Base-by-base conservation (phyloP, 129 eudicot species). In the Gnaphalium uliginosum region DNA sequence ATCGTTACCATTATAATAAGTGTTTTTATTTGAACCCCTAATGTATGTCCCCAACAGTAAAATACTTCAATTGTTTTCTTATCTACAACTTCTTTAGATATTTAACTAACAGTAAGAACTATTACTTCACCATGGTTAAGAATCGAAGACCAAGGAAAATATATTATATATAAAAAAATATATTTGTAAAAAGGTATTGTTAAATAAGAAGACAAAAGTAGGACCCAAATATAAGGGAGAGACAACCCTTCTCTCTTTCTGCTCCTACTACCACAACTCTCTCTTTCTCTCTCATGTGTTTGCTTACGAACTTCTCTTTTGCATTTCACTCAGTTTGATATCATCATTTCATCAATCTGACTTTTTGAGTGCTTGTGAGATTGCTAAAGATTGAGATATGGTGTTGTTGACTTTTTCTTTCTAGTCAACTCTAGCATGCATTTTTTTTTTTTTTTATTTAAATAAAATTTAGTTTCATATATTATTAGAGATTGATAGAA, bases 201-300 rank as follows among this genome's bases (percentile, higher is more conserved):
- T 46, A 46, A 9, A 48, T 71, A 79, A 63, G 67, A 79, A 68
- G 76, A 81, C 85, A 76, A 71, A 76, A 65, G 79, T 56, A 72
- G 85, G 85, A 82, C 85, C 85, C 75, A 65, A 43, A 76, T 82
- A 81, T 72, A 81, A 81, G 78, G 75, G 22, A 32, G 2, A 66
- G 33, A 15, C 63, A 43, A 30, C 72, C 17, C 66, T 25, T 41
- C 57, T 56, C 39, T 41, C 67, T 56, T 53, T 37, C 41, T 41
- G 37, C 32, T 26, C 17, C 19, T 6, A 5, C 27, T 23, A 1
- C 51, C 21, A 50, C 51, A 9, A 29, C 48, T 8, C 27, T 73
- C 21, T n/a, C 4, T 22, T 54, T 70, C 65, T 78, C 63, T 25
- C 75, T 5, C 66, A 15, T 21, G 22, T 48, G 39, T 46, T 46